phyloP scores from a whole-genome alignment of 805 yeast species.

The Saccharomycopsis javanensis region DNA sequence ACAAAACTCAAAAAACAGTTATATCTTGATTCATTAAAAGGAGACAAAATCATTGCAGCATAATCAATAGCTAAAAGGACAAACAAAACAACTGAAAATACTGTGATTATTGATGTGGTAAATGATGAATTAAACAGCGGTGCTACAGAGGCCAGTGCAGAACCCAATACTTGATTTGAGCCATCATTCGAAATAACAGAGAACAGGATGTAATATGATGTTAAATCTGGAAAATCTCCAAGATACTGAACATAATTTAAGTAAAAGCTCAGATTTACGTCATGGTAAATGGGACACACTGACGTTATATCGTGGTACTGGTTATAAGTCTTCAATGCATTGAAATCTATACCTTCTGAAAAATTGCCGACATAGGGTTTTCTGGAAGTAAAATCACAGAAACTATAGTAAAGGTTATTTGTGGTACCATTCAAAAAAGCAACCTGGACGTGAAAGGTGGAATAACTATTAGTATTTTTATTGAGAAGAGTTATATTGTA shows the following conservation, averaged over 20 bases:
- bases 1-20: constrained; percentile 43
- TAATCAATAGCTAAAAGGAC: constrained; percentile 29
- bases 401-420: constrained; percentile 31
- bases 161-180: constrained; percentile 34
- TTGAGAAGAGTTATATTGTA: constrained; percentile 34
- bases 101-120: constrained; percentile 30
- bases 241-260: constrained; percentile 23
- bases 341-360: not conserved
- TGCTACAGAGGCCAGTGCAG: constrained; percentile 39
- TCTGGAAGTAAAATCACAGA: constrained; percentile 29
- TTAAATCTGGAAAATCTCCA: constrained; percentile 28
- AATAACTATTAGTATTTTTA: constrained; percentile 35
- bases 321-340: not conserved
- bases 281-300: not conserved
- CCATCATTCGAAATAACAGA: constrained; percentile 33
- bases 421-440: constrained; percentile 36
- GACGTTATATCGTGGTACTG: not conserved
- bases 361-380: not conserved
- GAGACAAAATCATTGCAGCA: constrained; percentile 36
- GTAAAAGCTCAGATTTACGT: constrained; percentile 22
- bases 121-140: constrained; percentile 35
- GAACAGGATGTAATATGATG: constrained; percentile 36
- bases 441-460: constrained; percentile 39
- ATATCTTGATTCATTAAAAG: constrained; percentile 45
- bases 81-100: constrained; percentile 33